Evolutionary conservation across 306 rosid genomes (phyloP).

Genomic region (Prunus dulcis): DNA sequence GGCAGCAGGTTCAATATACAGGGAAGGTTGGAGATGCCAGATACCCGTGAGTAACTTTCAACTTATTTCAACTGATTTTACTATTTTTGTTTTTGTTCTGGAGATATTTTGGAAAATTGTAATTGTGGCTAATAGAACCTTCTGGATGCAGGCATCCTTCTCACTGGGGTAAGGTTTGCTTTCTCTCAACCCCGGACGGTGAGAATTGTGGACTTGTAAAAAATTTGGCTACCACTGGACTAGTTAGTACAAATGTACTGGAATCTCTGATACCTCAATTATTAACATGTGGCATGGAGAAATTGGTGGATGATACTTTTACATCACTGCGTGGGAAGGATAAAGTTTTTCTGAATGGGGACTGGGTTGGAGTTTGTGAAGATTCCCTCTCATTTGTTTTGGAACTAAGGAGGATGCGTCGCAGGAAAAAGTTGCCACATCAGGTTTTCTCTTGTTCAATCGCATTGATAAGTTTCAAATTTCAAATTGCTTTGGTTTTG

Average conservation of each 20-base stretch:
- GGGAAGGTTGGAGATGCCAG: conserved; percentile 99
- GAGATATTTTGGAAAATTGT: background rate
- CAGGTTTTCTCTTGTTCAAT: conserved; percentile 55
- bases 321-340: conserved; percentile 51
- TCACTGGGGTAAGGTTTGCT: conserved; percentile 98
- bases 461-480: conserved; percentile 8
- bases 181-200: conserved; percentile 94
- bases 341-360: conserved; percentile 81
- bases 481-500: conserved; percentile 18
- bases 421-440: conserved; percentile 52
- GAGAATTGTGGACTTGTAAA: conserved; percentile 99
- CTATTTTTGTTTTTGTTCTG: background rate
- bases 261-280: conserved; percentile 46
- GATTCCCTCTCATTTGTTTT: conserved; percentile 60
- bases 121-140: conserved; percentile 25
- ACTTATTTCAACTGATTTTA: conserved; percentile 8
- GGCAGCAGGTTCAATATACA: conserved; percentile 90
- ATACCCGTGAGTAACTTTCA: conserved; percentile 79
- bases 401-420: conserved; percentile 54
- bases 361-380: conserved; percentile 85
- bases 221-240: conserved; percentile 78
- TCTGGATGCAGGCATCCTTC: conserved; percentile 90
- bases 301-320: conserved; percentile 59
- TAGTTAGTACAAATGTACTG: conserved; percentile 55
- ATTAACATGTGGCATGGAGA: conserved; percentile 69